Conservation (phyloP, 495 filamentous ascomycete species). For the Mycothermus thermophilus region DNA sequence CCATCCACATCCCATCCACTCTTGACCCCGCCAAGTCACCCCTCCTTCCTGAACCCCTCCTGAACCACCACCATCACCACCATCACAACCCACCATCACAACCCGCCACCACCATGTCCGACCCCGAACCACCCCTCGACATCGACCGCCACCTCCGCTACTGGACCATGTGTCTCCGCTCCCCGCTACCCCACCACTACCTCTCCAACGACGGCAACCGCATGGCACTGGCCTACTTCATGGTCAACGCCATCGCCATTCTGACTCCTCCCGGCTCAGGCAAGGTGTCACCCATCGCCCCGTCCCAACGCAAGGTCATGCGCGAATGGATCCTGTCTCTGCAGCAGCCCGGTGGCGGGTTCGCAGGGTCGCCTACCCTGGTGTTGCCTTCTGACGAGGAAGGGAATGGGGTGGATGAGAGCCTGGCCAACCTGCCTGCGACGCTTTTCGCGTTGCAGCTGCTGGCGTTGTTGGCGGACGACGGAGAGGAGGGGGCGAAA, state of each 20-base stretch:
- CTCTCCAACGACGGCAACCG: constrained; percentile 78
- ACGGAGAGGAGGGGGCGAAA: constrained; percentile 38
- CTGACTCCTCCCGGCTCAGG: constrained; percentile 21
- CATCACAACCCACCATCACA: not conserved
- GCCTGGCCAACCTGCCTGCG: constrained; percentile 62
- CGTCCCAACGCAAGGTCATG: constrained; percentile 12
- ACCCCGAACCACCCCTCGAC: constrained; percentile 39
- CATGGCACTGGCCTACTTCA: constrained; percentile 79
- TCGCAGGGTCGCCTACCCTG: constrained; percentile 57
- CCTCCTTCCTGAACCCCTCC: no score
- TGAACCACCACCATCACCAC: no score
- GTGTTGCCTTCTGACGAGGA: constrained; percentile 23
- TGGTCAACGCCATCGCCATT: constrained; percentile 34
- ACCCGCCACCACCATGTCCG: constrained; percentile 14
- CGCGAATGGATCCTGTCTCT: constrained; percentile 48
- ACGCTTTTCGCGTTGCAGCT: constrained; percentile 76
- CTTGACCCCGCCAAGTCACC: no score
- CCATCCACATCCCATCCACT: no score
- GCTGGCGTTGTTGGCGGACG: constrained; percentile 62
- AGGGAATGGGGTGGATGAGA: constrained; percentile 19
- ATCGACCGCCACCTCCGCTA: constrained; percentile 71
- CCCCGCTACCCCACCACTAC: constrained; percentile 67
- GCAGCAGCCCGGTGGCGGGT: constrained; percentile 65
- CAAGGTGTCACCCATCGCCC: constrained; percentile 3
- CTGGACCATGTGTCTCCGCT: constrained; percentile 79